These are phyloP conservation scores for Citrus reticulata DNA, from an alignment of 345 rosid species.

Conservation along the genomic window DNA sequence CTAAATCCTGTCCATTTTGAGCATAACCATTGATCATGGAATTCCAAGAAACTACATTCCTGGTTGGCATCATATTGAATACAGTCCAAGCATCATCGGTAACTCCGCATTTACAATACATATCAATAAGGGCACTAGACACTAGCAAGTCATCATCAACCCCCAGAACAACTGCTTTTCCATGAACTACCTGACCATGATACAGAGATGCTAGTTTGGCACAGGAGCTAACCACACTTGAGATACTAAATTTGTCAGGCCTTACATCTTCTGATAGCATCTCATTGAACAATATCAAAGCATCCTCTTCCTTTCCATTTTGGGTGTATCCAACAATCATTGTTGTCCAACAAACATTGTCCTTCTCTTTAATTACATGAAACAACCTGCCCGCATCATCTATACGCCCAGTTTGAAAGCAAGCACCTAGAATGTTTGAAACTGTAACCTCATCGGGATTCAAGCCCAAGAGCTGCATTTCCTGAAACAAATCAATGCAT, in stretches of 20 bases:
- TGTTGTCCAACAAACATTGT: constrained; percentile 53
- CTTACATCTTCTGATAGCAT: constrained; percentile 39
- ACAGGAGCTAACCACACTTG: constrained; percentile 49
- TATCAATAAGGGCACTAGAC: constrained; percentile 49
- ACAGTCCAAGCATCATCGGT: constrained; percentile 35
- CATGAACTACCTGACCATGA: constrained; percentile 51
- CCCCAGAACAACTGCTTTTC: constrained; percentile 42
- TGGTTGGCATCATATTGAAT: constrained; percentile 36
- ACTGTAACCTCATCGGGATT: constrained; percentile 48
- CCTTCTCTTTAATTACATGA: constrained; percentile 36
- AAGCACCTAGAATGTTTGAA: constrained; percentile 47
- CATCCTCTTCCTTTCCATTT: constrained; percentile 53
- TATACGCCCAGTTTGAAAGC: constrained; percentile 29
- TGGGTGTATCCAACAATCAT: constrained; percentile 58
- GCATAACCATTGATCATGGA: constrained; percentile 56
- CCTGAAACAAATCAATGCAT: constrained; percentile 42
- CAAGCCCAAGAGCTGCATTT: constrained; percentile 37
- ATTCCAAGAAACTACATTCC: constrained; percentile 55
- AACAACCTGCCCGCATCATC: constrained; percentile 38
- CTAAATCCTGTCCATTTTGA: constrained; percentile 48
- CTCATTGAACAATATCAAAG: constrained; percentile 35
- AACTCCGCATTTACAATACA: constrained; percentile 63
- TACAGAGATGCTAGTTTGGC: constrained; percentile 49
- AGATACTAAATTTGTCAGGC: constrained; percentile 45
- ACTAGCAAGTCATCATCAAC: constrained; percentile 43